phyloP scores from a whole-genome alignment of 2,329 filamentous ascomycete species.

The Pezicula radicicola region DNA sequence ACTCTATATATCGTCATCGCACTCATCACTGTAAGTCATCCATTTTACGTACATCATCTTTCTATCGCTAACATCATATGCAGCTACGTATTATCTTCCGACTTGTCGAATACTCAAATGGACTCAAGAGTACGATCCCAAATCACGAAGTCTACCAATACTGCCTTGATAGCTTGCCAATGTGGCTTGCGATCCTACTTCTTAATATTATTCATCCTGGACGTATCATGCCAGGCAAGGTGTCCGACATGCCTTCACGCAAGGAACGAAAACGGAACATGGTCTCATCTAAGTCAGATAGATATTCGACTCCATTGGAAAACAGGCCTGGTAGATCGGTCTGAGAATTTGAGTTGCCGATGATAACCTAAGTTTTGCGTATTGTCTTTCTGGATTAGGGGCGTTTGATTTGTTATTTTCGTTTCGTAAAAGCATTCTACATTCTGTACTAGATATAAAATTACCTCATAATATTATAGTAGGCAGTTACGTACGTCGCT shows the following conservation, averaged over 20 bases:
- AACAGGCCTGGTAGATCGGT: too few species aligned
- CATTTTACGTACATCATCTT: not conserved
- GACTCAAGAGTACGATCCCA: conserved; percentile 29
- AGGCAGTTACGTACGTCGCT: too few species aligned
- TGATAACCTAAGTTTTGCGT: too few species aligned
- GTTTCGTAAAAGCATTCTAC: too few species aligned
- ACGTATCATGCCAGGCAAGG: conserved; percentile 25
- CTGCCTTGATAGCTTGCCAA: conserved; percentile 35
- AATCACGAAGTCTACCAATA: conserved; percentile 28
- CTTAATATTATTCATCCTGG: conserved; percentile 37
- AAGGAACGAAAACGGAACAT: conserved; percentile 7
- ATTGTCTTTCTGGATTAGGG: too few species aligned
- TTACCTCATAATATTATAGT: too few species aligned
- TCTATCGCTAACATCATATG: conserved; percentile 1
- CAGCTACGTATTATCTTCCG: conserved; percentile 51
- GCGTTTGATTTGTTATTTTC: too few species aligned
- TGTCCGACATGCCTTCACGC: conserved; percentile 25
- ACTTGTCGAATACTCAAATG: conserved; percentile 46
- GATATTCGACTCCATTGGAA: too few species aligned
- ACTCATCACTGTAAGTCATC: conserved; percentile 32
- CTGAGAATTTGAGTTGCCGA: too few species aligned
- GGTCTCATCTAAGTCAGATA: too few species aligned
- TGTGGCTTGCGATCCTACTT: conserved; percentile 32
- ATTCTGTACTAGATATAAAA: too few species aligned
- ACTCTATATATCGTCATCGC: conserved; percentile 32